Percentiles rank a stretch among this genome's conserved stretches.
Evolutionary conservation across 495 filamentous ascomycete species (phyloP).

Genomic region (Neurospora sp.): DNA sequence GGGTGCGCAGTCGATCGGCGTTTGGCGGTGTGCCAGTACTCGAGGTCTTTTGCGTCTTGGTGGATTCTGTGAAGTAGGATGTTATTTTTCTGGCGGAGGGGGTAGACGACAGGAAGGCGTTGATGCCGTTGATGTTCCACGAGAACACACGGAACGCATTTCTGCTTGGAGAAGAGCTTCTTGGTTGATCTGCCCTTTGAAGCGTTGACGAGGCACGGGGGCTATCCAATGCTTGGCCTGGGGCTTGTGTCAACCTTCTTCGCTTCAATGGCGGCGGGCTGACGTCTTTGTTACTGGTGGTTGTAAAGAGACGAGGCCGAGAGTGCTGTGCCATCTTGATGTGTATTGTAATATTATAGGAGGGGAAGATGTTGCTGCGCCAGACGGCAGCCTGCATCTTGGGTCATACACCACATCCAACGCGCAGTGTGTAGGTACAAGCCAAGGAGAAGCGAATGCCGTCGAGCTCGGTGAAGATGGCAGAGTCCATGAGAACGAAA

Average conservation of each 20-base stretch:
- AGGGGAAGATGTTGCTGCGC: neutral
- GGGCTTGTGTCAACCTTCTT: conserved; percentile 1
- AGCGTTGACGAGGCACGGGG: neutral
- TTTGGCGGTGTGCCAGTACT: neutral
- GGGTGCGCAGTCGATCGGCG: neutral
- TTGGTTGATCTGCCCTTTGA: neutral
- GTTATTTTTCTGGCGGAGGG: conserved; percentile 24
- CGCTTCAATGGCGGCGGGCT: conserved; percentile 15
- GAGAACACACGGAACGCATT: conserved; percentile 27
- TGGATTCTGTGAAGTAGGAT: conserved; percentile 27
- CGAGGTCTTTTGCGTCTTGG: neutral
- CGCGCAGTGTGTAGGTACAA: neutral
- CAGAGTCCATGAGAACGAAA: neutral
- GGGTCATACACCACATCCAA: neutral
- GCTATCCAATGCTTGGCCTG: neutral
- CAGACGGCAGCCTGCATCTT: neutral
- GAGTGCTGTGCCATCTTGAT: neutral
- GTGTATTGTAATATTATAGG: neutral
- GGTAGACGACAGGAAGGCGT: conserved; percentile 23
- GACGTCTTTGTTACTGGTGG: neutral
- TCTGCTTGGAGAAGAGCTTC: neutral
- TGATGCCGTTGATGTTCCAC: conserved; percentile 46
- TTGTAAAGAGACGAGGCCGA: neutral
- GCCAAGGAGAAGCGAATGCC: neutral
- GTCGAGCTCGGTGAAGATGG: neutral